These are phyloP conservation scores for Phaeosphaeriaceae sp. DNA, from an alignment of 2,329 filamentous ascomycete species.

Conservation along the genomic window DNA sequence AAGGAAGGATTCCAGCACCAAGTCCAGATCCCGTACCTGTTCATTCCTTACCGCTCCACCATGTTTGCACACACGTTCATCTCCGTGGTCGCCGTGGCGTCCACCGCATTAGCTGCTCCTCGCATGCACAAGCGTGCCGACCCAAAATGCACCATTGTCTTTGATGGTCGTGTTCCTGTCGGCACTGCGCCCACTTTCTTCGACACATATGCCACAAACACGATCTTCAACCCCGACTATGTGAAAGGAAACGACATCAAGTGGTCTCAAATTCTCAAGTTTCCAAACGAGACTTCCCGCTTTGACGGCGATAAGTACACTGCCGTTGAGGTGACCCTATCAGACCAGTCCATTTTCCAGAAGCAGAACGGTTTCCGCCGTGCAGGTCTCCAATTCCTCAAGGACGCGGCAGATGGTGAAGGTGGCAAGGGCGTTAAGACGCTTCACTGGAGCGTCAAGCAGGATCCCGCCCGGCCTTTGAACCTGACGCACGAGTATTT, in stretches of 20 bases:
- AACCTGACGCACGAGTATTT: slow-evolving; percentile 69
- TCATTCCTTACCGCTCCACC: not conserved
- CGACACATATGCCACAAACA: slow-evolving; percentile 42
- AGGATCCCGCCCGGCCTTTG: slow-evolving; percentile 59
- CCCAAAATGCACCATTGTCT: slow-evolving; percentile 46
- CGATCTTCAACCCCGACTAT: slow-evolving; percentile 59
- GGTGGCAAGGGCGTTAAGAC: slow-evolving; percentile 65
- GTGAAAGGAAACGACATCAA: slow-evolving; percentile 62
- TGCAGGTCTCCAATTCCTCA: slow-evolving; percentile 62
- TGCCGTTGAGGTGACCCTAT: slow-evolving; percentile 63
- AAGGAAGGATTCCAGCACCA: not conserved
- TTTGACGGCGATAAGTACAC: slow-evolving; percentile 55
- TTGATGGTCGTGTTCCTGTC: slow-evolving; percentile 45
- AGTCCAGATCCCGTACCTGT: not conserved
- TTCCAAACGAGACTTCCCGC: slow-evolving; percentile 54
- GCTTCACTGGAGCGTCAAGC: slow-evolving; percentile 66
- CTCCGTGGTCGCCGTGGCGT: slow-evolving; percentile 27
- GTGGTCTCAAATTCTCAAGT: slow-evolving; percentile 60
- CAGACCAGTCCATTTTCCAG: slow-evolving; percentile 66
- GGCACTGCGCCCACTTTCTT: slow-evolving; percentile 35
- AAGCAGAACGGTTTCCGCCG: slow-evolving; percentile 68
- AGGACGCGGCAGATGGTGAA: slow-evolving; percentile 60
- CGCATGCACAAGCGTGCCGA: slow-evolving; percentile 14
- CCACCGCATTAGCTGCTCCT: slow-evolving; percentile 36
- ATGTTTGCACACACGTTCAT: slow-evolving; percentile 35